Evolutionary conservation across 2,329 filamentous ascomycete genomes (phyloP).

Genomic region (Leptographium flavum): DNA sequence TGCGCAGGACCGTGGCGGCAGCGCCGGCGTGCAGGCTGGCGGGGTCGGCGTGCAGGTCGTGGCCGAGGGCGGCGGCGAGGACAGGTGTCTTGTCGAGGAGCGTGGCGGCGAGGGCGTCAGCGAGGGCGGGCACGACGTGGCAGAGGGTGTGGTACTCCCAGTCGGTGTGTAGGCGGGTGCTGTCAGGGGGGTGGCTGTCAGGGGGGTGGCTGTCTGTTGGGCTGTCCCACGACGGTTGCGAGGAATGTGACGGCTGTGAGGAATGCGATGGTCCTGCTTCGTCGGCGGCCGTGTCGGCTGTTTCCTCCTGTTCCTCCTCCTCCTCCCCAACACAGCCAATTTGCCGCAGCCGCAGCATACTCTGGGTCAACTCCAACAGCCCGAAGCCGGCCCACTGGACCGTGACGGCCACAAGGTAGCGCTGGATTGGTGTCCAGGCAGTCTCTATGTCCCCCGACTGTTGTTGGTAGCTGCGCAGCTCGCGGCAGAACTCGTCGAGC

Average conservation of each 20-base stretch:
- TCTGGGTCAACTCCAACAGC: neutral
- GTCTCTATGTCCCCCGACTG: too few relatives aligned
- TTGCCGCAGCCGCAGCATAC: neutral
- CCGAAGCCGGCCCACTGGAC: neutral
- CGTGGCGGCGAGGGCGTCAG: neutral
- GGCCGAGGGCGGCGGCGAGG: neutral
- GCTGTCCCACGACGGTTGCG: too few relatives aligned
- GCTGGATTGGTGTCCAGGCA: neutral
- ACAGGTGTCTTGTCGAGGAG: neutral
- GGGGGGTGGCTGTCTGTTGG: neutral
- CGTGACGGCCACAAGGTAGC: neutral
- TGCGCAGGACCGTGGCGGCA: neutral
- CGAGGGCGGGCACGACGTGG: neutral
- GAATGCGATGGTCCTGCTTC: too few relatives aligned
- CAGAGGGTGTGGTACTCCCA: neutral
- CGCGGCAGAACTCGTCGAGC: neutral
- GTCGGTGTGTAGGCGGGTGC: neutral
- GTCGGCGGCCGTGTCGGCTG: neutral
- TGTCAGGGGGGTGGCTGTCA: neutral
- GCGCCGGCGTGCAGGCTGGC: neutral
- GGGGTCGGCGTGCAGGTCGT: neutral
- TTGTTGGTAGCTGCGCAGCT: neutral
- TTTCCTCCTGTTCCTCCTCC: neutral
- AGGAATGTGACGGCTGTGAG: too few relatives aligned
- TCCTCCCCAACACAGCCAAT: neutral